phyloP scores from a whole-genome alignment of 1,284 basidiomycete species.

The Testicularia cyperi region DNA sequence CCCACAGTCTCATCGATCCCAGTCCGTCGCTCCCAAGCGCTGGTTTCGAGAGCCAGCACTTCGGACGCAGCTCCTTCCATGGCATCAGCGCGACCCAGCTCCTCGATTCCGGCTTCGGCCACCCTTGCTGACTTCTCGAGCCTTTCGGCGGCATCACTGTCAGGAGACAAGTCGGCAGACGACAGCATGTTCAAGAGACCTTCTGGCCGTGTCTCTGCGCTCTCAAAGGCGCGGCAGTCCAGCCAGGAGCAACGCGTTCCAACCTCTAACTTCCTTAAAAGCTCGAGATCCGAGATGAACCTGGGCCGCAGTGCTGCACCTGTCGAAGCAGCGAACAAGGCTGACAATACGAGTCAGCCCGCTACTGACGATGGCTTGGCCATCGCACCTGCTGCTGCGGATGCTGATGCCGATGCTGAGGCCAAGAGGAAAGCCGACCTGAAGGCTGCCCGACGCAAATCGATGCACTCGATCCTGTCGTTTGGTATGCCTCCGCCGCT shows the following conservation, averaged over 20 bases:
- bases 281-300: too few relatives aligned
- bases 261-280: background rate
- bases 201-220: constrained; percentile 17
- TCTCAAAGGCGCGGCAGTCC: constrained; percentile 19
- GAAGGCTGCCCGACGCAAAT: constrained; percentile 26
- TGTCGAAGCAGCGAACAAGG: too few relatives aligned
- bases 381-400: background rate
- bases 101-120: background rate
- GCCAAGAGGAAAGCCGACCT: constrained; percentile 22
- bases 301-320: too few relatives aligned
- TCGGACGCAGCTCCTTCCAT: too few relatives aligned
- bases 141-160: constrained; percentile 3
- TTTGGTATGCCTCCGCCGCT: constrained; percentile 31
- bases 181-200: constrained; percentile 24
- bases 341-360: too few relatives aligned
- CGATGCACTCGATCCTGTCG: constrained; percentile 25
- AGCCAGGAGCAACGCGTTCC: constrained; percentile 9
- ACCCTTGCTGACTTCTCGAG: constrained; percentile 6
- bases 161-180: constrained; percentile 15
- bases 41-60: too few relatives aligned
- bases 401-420: constrained; percentile 7
- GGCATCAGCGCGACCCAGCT: too few relatives aligned
- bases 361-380: too few relatives aligned
- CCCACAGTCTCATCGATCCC: too few relatives aligned
- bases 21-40: too few relatives aligned